A percentile compares a stretch with the other conserved stretches of the same genome.
These are phyloP conservation scores for Zalaria sp. DNA, from an alignment of 2,329 filamentous ascomycete genomes.

Conservation along the genomic window DNA sequence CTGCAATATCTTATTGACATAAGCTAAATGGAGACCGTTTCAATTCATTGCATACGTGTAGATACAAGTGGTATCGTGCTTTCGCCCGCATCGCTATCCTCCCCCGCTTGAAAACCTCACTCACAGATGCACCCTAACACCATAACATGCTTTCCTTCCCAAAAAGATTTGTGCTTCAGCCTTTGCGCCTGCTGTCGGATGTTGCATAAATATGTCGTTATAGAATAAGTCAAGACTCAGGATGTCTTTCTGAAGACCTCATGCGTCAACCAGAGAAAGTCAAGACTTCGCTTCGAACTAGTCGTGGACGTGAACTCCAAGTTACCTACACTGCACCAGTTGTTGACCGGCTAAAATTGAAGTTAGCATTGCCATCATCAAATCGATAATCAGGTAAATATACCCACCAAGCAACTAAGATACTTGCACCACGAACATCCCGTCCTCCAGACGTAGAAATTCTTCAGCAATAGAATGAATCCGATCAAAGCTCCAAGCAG, in stretches of 20 bases:
- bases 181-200: too few species aligned
- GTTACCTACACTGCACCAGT: constrained; percentile 48
- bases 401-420: constrained; percentile 76
- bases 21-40: too few species aligned
- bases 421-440: constrained; percentile 91
- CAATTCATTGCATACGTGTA: too few species aligned
- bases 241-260: neutral
- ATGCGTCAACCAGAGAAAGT: neutral
- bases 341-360: constrained; percentile 41
- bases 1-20: too few species aligned
- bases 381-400: neutral
- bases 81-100: too few species aligned
- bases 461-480: constrained; percentile 75
- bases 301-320: constrained; percentile 18
- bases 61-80: too few species aligned
- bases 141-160: too few species aligned
- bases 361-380: neutral
- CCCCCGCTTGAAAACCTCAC: too few species aligned
- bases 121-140: too few species aligned
- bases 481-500: constrained; percentile 69
- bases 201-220: too few species aligned
- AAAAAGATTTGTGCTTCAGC: too few species aligned
- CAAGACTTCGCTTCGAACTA: constrained; percentile 4
- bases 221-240: too few species aligned
- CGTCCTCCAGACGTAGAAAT: constrained; percentile 72